Evolutionary conservation across 2,329 filamentous ascomycete species (phyloP).

Genomic region (Emergomyces orientalis): DNA sequence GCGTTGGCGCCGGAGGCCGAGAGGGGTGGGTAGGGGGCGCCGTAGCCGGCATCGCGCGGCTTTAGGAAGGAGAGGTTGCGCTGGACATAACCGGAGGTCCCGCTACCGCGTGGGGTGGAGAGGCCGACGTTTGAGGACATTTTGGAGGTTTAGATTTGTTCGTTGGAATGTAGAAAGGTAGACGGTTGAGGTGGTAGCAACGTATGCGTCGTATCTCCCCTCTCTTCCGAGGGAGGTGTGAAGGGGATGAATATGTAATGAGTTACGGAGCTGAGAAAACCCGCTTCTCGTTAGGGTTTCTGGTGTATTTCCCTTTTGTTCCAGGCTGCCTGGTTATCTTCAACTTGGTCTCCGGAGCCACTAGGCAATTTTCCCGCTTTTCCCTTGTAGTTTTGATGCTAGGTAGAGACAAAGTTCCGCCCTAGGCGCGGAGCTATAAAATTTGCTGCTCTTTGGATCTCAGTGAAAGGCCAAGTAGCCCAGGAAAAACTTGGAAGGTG

Average conservation of each 20-base stretch:
- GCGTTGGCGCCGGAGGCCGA: slow-evolving; percentile 23
- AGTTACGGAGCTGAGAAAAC: neutral
- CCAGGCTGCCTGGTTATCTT: no score
- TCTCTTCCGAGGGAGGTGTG: neutral
- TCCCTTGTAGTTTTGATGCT: neutral
- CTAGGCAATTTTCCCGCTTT: neutral
- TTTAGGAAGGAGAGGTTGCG: slow-evolving; percentile 83
- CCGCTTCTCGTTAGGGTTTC: neutral
- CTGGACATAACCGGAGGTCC: slow-evolving; percentile 95
- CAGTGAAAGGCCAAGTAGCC: neutral
- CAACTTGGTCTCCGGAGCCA: neutral
- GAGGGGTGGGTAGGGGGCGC: slow-evolving; percentile 58
- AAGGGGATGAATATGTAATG: neutral
- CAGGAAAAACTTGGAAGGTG: neutral
- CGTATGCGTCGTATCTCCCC: neutral
- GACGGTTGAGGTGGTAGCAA: neutral
- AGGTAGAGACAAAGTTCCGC: neutral
- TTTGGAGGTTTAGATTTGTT: slow-evolving; percentile 9
- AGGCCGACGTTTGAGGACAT: slow-evolving; percentile 99
- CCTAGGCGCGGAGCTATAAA: neutral
- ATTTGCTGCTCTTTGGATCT: neutral
- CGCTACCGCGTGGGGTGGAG: slow-evolving; percentile 83
- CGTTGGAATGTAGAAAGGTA: neutral
- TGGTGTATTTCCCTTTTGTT: neutral
- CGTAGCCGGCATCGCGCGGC: slow-evolving; percentile 61